Percentiles rank a stretch among this genome's conserved stretches.
phyloP scores from a whole-genome alignment of 768 basidiomycete species.

The Paxillus involutus region DNA sequence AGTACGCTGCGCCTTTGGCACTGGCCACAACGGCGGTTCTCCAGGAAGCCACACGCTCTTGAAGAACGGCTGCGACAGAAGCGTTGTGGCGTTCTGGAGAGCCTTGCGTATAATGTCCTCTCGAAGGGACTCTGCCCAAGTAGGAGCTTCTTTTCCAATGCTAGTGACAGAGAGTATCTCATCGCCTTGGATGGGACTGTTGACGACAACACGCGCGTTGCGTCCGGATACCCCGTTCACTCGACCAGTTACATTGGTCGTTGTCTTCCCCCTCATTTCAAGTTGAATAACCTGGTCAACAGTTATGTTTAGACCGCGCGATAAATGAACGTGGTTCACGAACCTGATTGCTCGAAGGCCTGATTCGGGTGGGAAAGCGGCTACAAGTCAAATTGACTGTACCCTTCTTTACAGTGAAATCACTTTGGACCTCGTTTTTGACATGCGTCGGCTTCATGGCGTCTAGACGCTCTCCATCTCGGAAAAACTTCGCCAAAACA shows the following conservation, averaged over 20 bases:
- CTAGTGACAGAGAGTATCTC: slow-evolving; percentile 40
- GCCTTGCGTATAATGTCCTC: slow-evolving; percentile 19
- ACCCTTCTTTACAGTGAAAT: slow-evolving; percentile 29
- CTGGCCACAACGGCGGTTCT: slow-evolving; percentile 16
- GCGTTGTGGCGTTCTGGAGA: slow-evolving; percentile 14
- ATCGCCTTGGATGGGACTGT: slow-evolving; percentile 14
- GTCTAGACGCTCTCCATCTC: slow-evolving; percentile 46
- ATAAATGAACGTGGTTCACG: neutral
- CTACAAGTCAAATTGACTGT: slow-evolving; percentile 34
- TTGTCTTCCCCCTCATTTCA: slow-evolving; percentile 6
- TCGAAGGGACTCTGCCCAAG: slow-evolving; percentile 47
- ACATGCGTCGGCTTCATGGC: slow-evolving; percentile 44
- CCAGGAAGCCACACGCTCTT: slow-evolving; percentile 27
- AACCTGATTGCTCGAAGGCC: slow-evolving; percentile 39
- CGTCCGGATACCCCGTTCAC: slow-evolving; percentile 37
- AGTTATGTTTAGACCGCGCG: neutral
- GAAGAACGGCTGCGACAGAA: slow-evolving; percentile 26
- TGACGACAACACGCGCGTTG: slow-evolving; percentile 30
- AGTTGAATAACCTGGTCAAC: slow-evolving; percentile 19
- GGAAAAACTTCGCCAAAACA: slow-evolving; percentile 46
- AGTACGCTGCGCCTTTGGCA: neutral
- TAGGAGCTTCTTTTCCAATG: slow-evolving; percentile 53
- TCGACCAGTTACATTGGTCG: slow-evolving; percentile 15
- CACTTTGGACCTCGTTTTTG: slow-evolving; percentile 40
- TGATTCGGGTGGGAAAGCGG: slow-evolving; percentile 48